phyloP scores from a whole-genome alignment of 805 yeast genomes.

The Candida odintsovae region DNA sequence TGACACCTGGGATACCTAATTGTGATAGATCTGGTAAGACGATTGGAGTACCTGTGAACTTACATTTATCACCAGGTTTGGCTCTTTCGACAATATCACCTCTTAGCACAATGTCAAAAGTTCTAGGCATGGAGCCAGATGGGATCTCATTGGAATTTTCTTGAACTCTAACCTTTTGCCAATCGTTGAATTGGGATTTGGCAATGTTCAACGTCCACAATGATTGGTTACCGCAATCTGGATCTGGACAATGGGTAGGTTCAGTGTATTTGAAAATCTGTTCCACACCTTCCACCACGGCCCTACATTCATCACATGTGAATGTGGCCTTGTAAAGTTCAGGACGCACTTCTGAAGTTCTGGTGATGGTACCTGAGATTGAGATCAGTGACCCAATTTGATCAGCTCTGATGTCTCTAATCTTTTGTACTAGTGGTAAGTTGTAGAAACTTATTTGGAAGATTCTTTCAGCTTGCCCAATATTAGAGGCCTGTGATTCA shows the following conservation, averaged over 20 bases:
- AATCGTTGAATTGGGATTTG: conserved; percentile 85
- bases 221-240: conserved; percentile 80
- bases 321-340: conserved; percentile 84
- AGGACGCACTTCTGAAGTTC: conserved; percentile 95
- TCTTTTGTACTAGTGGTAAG: conserved; percentile 73
- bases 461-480: conserved; percentile 56
- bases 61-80: conserved; percentile 94
- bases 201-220: conserved; percentile 79
- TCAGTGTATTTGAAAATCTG: conserved; percentile 92
- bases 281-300: conserved; percentile 82
- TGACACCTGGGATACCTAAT: conserved; percentile 90
- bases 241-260: conserved; percentile 87
- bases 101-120: conserved; percentile 83
- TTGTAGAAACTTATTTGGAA: conserved; percentile 88
- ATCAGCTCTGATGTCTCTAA: conserved; percentile 87
- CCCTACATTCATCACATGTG: conserved; percentile 82
- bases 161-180: conserved; percentile 95
- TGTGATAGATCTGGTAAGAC: conserved; percentile 94
- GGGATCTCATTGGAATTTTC: conserved; percentile 97
- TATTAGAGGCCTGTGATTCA: conserved; percentile 37
- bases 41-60: conserved; percentile 89
- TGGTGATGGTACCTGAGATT: conserved; percentile 90
- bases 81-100: conserved; percentile 95
- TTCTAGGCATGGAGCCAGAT: conserved; percentile 98
- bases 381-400: conserved; percentile 80